Evolutionary conservation across 306 rosid genomes (phyloP).

Genomic region (Urtica urens): DNA sequence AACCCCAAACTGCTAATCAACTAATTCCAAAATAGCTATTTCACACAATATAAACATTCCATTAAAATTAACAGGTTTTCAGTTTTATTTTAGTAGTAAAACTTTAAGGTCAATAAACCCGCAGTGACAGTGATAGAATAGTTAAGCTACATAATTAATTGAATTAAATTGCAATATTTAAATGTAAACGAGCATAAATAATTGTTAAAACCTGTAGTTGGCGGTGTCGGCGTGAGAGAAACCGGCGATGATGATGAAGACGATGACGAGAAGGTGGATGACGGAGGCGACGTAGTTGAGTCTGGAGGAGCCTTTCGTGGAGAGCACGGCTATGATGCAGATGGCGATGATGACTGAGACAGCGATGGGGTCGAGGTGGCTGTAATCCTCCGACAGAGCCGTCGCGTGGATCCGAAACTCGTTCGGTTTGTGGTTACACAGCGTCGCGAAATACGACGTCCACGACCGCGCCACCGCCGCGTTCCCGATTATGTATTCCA

Average conservation of each 20-base stretch:
- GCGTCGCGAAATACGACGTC: slow-evolving; percentile 83
- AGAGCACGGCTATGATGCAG: slow-evolving; percentile 45
- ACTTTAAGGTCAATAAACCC: too few species aligned
- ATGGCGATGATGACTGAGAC: slow-evolving; percentile 32
- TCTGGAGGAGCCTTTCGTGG: slow-evolving; percentile 80
- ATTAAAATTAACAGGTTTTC: too few species aligned
- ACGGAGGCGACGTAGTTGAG: slow-evolving; percentile 68
- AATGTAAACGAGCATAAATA: too few species aligned
- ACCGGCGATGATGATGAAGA: slow-evolving; percentile 73
- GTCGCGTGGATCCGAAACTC: slow-evolving; percentile 47
- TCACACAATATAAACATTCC: too few species aligned
- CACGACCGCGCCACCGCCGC: slow-evolving; percentile 79
- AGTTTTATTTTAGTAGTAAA: too few species aligned
- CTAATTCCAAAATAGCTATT: too few species aligned
- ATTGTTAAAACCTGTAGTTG: too few species aligned
- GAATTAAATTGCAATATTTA: too few species aligned
- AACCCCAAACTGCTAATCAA: too few species aligned
- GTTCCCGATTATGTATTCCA: slow-evolving; percentile 50
- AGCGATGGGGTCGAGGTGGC: slow-evolving; percentile 65
- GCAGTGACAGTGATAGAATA: too few species aligned
- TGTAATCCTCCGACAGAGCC: slow-evolving; percentile 16
- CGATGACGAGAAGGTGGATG: slow-evolving; percentile 40
- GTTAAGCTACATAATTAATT: too few species aligned
- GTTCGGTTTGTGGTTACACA: slow-evolving; percentile 34
- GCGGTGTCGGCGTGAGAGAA: slow-evolving; percentile 42